A percentile compares a stretch with the other conserved stretches of the same genome.
phyloP scores from a whole-genome alignment of 2,329 filamentous ascomycete genomes.

The Aspergillus sp. region DNA sequence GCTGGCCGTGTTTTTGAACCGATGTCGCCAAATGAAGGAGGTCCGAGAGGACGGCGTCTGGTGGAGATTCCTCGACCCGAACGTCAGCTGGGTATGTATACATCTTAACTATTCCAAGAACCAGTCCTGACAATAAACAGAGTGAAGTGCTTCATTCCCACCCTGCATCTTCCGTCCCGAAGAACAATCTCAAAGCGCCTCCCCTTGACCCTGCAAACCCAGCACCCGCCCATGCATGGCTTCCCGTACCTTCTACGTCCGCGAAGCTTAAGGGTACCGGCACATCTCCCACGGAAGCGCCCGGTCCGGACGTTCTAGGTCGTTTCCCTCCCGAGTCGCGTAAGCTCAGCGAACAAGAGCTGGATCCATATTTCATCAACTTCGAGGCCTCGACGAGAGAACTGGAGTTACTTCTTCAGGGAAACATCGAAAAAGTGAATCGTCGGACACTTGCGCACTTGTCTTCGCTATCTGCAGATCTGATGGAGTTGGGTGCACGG shows the following conservation, averaged over 20 bases:
- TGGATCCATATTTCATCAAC: slow-evolving; percentile 93
- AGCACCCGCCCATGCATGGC: slow-evolving; percentile 76
- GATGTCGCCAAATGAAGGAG: slow-evolving; percentile 88
- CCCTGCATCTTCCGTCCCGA: slow-evolving; percentile 86
- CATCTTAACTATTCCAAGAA: slow-evolving; percentile 12
- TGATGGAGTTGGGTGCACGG: slow-evolving; percentile 89
- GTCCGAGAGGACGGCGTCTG: slow-evolving; percentile 91
- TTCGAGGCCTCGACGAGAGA: slow-evolving; percentile 93
- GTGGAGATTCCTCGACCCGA: slow-evolving; percentile 97
- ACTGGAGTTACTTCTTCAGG: slow-evolving; percentile 80
- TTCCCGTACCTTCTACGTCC: slow-evolving; percentile 80
- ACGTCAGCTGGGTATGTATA: slow-evolving; percentile 86
- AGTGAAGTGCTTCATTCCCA: slow-evolving; percentile 93
- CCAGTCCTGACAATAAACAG: slow-evolving; percentile 47
- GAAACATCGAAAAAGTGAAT: slow-evolving; percentile 96
- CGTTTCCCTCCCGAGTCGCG: slow-evolving; percentile 80
- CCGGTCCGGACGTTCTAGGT: slow-evolving; percentile 64
- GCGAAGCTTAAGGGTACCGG: slow-evolving; percentile 71
- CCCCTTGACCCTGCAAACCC: slow-evolving; percentile 93
- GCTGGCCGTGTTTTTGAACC: slow-evolving; percentile 91
- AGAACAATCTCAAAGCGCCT: slow-evolving; percentile 92
- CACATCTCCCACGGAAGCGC: slow-evolving; percentile 51
- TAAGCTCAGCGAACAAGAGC: slow-evolving; percentile 77
- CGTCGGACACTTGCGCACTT: slow-evolving; percentile 82
- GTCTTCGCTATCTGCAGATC: slow-evolving; percentile 76